phyloP scores from a whole-genome alignment of 495 filamentous ascomycete genomes.

The Jackrogersella minutella region DNA sequence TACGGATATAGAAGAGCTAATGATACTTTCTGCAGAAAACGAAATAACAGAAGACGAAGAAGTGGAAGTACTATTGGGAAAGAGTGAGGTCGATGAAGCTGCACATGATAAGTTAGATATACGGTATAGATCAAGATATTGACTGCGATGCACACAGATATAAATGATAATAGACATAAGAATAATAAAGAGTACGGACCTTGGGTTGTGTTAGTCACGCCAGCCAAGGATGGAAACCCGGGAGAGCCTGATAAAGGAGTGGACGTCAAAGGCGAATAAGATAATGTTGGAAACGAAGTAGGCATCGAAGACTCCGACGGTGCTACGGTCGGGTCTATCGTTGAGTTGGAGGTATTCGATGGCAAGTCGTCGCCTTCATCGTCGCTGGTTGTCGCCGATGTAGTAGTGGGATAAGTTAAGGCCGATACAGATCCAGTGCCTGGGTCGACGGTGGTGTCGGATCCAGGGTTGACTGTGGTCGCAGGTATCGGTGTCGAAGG shows the following conservation, averaged over 20 bases:
- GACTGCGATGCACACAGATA: not conserved
- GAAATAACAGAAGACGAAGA: conserved; percentile 39
- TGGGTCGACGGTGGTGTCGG: conserved; percentile 17
- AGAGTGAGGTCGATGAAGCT: conserved; percentile 50
- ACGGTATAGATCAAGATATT: not conserved
- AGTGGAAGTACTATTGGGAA: conserved; percentile 51
- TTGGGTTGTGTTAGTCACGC: conserved; percentile 53
- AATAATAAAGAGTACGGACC: conserved; percentile 40
- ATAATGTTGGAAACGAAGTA: conserved; percentile 46
- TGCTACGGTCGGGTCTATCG: conserved; percentile 46
- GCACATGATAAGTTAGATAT: conserved; percentile 14
- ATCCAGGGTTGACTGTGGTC: conserved; percentile 18
- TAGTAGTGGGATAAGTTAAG: conserved; percentile 17
- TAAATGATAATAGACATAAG: not conserved
- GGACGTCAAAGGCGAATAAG: conserved; percentile 55
- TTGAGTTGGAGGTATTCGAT: conserved; percentile 35
- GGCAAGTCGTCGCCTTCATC: conserved; percentile 34
- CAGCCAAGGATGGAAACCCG: conserved; percentile 53
- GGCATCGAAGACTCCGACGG: conserved; percentile 47
- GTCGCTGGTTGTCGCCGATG: conserved; percentile 27
- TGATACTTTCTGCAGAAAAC: conserved; percentile 35
- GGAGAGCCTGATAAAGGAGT: conserved; percentile 56
- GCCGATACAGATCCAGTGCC: conserved; percentile 11
- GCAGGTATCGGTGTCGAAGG: conserved; percentile 29
- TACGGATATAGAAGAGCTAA: conserved; percentile 26